Evolutionary conservation across 208 protist genomes (phyloP), one percentile per base, ranked within the genome.

Genomic region (Naegleria lovaniensis): DNA sequence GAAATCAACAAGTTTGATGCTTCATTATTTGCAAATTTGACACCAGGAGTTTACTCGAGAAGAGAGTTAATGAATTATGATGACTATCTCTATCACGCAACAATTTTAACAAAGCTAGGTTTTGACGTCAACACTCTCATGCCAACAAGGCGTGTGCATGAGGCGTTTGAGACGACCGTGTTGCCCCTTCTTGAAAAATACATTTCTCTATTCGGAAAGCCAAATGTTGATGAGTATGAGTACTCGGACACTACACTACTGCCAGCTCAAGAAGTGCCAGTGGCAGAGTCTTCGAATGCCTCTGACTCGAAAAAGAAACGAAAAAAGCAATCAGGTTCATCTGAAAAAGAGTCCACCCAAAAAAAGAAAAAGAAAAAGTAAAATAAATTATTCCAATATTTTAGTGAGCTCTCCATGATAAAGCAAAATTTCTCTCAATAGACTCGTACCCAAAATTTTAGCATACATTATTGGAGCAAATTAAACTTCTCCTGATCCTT

Each of bases 101-200:
- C 83, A 19, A 43, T 85, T 5, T 15, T 43, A 19, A 4, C 39
- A 40, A 33, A 19, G 38, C 76, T 41, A 38, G 83, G 40, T 38
- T 22, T 85, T 29, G 39, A 29, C 16, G 16, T 39, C 13, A 29
- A 33, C 11, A 19, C 29, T 0, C 9, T 79, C 7, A 85, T 85
- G 83, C 83, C 83, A 85, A 85, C 83, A 13, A 85, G 38, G 5
- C 39, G 41, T 43, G 40, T 85, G 25, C 83, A 85, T 43, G 83
- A 85, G 48, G 33, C 83, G 29, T 85, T 51, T 67, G 55, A 67
- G 19, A 48, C 43, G 7, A 29, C 19, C 19, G 6, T 67, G 2
- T 1, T 29, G 22, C 55, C 55, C 11, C 55, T 67, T 29, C 22
- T 67, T 67, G 55, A 67, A 15, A 67, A 67, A 19, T 67, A 67